phyloP scores from a whole-genome alignment of 306 rosid species.

The Cucumis hystrix region DNA sequence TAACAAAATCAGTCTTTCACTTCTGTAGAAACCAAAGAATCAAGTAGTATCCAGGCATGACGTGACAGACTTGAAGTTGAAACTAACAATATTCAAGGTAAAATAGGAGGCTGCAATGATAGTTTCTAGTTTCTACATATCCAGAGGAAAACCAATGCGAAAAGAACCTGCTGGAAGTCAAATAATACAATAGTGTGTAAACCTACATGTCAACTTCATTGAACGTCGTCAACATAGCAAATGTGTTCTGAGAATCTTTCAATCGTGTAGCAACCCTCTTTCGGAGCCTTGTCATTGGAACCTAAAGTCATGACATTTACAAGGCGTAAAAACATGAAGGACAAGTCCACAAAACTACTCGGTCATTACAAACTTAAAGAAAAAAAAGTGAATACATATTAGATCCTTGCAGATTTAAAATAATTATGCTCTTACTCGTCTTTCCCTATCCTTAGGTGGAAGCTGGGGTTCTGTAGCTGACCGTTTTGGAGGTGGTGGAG shows the following conservation, averaged over 20 bases:
- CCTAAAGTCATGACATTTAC: conserved; percentile 25
- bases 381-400: not conserved
- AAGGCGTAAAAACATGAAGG: not conserved
- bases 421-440: conserved; percentile 37
- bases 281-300: conserved; percentile 78
- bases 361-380: no score
- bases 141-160: not conserved
- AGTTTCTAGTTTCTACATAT: not conserved
- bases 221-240: conserved; percentile 74
- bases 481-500: conserved; percentile 27
- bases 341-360: not conserved
- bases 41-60: not conserved
- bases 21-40: not conserved
- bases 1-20: not conserved
- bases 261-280: conserved; percentile 55
- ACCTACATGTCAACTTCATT: conserved; percentile 84
- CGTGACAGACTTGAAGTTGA: not conserved
- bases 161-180: not conserved
- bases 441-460: conserved; percentile 71
- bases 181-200: not conserved
- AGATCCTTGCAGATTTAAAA: not conserved
- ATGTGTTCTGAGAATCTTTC: conserved; percentile 86
- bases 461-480: conserved; percentile 75
- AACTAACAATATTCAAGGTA: not conserved
- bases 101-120: not conserved